Conservation (phyloP, 306 rosid genomes). For the Inga leiocalycina region DNA sequence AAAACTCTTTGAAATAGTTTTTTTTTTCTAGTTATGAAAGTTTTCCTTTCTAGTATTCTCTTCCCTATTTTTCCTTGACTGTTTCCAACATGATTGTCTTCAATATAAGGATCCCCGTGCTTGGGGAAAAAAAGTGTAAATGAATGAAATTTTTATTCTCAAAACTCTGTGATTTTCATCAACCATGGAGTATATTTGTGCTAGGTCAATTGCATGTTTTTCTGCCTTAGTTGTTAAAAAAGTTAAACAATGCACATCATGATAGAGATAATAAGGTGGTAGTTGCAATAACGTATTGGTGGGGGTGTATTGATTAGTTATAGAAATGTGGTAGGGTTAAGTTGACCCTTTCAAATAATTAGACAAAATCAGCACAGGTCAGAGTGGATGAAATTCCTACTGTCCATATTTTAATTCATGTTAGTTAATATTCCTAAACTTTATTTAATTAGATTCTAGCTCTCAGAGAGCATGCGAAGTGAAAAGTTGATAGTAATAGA, state of each 20-base stretch:
- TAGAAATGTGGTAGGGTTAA: not conserved
- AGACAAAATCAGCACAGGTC: not conserved
- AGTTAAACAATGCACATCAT: not conserved
- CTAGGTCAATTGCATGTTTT: not conserved
- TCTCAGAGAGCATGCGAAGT: too few relatives aligned
- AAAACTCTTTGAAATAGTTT: too few relatives aligned
- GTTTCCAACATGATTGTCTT: too few relatives aligned
- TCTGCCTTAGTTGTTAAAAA: not conserved
- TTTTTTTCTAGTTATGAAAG: too few relatives aligned
- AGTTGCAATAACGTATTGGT: not conserved
- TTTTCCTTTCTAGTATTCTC: too few relatives aligned
- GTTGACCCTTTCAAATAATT: not conserved
- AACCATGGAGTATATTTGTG: not conserved
- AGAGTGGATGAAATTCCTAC: not conserved
- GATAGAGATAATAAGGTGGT: not conserved
- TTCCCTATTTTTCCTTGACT: too few relatives aligned
- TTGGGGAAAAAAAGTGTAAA: too few relatives aligned
- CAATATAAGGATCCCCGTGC: too few relatives aligned
- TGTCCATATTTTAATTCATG: not conserved
- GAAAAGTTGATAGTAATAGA: too few relatives aligned
- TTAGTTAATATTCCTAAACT: not conserved
- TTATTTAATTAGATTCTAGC: too few relatives aligned
- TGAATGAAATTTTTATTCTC: not conserved
- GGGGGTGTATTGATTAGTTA: not conserved
- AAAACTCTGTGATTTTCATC: not conserved